Evolutionary conservation across 352 stramenopile species (phyloP).

Genomic region (Globisporangium camurandrum): DNA sequence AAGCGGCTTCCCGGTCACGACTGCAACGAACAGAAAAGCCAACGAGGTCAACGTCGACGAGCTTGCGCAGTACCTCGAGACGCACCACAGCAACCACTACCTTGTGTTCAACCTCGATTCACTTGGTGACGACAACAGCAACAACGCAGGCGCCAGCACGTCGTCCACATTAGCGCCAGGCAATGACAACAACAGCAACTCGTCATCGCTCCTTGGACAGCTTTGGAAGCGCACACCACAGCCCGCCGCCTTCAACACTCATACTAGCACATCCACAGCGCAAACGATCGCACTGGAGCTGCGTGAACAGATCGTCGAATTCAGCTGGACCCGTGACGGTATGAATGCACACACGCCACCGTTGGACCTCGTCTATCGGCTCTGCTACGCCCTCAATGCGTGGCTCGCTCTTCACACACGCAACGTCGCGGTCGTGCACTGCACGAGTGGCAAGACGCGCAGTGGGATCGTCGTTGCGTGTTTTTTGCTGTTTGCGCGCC

Average conservation of each 20-base stretch:
- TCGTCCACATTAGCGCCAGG: too few relatives aligned
- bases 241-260: background rate
- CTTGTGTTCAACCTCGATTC: slow-evolving; percentile 79
- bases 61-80: slow-evolving; percentile 51
- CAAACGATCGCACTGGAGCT: slow-evolving; percentile 36
- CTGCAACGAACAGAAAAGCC: slow-evolving; percentile 57
- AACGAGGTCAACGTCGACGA: slow-evolving; percentile 71
- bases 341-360: slow-evolving; percentile 82
- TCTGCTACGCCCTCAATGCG: slow-evolving; percentile 91
- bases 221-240: slow-evolving; percentile 7
- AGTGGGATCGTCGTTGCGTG: slow-evolving; percentile 91
- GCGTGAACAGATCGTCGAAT: slow-evolving; percentile 81
- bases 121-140: slow-evolving; percentile 29
- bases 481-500: slow-evolving; percentile 86
- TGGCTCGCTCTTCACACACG: slow-evolving; percentile 79
- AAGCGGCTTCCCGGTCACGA: slow-evolving; percentile 39
- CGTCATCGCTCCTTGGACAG: slow-evolving; percentile 11
- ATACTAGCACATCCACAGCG: background rate
- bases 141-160: slow-evolving; percentile 1
- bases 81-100: slow-evolving; percentile 47
- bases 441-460: slow-evolving; percentile 89
- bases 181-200: background rate
- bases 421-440: slow-evolving; percentile 87
- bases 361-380: slow-evolving; percentile 81
- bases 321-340: slow-evolving; percentile 69